phyloP scores from a whole-genome alignment of 805 yeast genomes.

The Millerago galiae region DNA sequence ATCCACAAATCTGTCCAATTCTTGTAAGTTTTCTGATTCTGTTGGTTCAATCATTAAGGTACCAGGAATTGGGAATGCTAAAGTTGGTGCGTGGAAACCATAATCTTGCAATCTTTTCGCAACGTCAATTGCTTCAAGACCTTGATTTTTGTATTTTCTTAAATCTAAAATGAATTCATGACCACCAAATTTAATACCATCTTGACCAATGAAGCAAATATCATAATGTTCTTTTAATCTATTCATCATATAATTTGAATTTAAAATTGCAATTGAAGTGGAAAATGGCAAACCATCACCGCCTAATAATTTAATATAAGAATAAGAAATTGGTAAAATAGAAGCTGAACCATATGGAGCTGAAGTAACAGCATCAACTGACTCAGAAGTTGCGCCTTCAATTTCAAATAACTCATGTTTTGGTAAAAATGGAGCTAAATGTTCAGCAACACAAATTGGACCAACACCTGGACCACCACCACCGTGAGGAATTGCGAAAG shows the following conservation, averaged over 20 bases:
- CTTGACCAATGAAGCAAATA: constrained; percentile 65
- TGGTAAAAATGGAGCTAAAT: constrained; percentile 78
- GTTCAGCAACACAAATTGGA: constrained; percentile 88
- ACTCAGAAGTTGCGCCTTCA: constrained; percentile 31
- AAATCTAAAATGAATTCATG: constrained; percentile 94
- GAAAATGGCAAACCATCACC: constrained; percentile 75
- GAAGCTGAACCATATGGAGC: constrained; percentile 97
- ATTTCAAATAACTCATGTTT: constrained; percentile 57
- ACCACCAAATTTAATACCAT: constrained; percentile 72
- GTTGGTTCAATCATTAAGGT: constrained; percentile 98
- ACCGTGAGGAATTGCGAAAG: constrained; percentile 97
- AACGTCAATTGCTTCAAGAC: constrained; percentile 91
- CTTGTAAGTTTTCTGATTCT: constrained; percentile 84
- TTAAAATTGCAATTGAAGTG: constrained; percentile 86
- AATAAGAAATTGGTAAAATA: constrained; percentile 87
- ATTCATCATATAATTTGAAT: constrained; percentile 92
- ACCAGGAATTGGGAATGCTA: constrained; percentile 98
- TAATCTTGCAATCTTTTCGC: constrained; percentile 97
- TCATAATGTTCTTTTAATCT: constrained; percentile 64
- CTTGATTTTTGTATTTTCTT: constrained; percentile 70
- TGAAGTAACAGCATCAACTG: constrained; percentile 76
- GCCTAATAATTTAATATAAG: constrained; percentile 94
- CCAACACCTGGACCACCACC: constrained; percentile 99
- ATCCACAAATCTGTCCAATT: constrained; percentile 85
- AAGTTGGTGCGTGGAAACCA: constrained; percentile 98